phyloP scores from a whole-genome alignment of 345 rosid genomes.

The Psidium guajava region DNA sequence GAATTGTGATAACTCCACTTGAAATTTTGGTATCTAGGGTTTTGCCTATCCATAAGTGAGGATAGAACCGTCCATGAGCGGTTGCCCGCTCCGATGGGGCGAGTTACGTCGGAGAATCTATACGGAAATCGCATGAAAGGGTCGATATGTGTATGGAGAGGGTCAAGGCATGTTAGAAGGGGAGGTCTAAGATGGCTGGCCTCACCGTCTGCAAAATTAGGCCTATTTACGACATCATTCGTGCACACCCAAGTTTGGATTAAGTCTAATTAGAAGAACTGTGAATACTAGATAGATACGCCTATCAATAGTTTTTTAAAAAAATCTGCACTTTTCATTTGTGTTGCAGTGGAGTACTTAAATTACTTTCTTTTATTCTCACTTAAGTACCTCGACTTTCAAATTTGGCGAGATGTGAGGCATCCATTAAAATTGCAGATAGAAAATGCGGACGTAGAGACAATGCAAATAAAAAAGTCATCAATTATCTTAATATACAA shows the following conservation, averaged over 20 bases:
- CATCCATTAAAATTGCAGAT: too few species aligned
- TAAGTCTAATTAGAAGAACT: background rate
- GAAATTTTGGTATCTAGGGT: background rate
- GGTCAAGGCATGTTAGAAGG: background rate
- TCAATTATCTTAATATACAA: background rate
- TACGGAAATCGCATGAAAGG: too few species aligned
- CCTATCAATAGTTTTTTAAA: too few species aligned
- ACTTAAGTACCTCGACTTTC: background rate
- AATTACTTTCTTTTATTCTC: background rate
- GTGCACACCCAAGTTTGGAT: rapidly evolving
- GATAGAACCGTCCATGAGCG: too few species aligned
- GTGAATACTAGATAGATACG: too few species aligned
- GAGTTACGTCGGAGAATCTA: too few species aligned
- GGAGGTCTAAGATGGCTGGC: background rate
- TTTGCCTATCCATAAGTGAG: background rate
- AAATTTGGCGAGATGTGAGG: background rate
- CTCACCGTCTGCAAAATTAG: background rate
- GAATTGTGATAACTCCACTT: too few species aligned
- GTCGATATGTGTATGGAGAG: too few species aligned
- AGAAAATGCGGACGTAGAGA: too few species aligned
- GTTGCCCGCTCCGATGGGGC: too few species aligned
- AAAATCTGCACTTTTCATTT: background rate
- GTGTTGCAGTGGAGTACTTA: background rate
- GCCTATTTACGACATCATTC: background rate
- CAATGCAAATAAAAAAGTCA: background rate